Conservation (phyloP, 495 filamentous ascomycete species). For the Platismatia glauca region DNA sequence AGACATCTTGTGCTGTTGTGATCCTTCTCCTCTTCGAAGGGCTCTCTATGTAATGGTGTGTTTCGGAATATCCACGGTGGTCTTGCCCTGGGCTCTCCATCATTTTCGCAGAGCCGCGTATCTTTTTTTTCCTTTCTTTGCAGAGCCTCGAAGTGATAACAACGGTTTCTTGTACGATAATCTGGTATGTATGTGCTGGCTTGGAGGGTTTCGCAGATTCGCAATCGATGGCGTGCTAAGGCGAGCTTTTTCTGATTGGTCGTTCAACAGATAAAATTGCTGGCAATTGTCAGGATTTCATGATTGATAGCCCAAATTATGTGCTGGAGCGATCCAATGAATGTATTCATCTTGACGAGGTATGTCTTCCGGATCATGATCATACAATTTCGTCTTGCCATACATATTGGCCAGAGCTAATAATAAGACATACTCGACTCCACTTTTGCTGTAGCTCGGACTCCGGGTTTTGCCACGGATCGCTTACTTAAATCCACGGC, state of each 20-base stretch:
- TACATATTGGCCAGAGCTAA: no score
- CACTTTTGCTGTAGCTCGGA: no score
- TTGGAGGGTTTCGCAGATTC: conserved; percentile 13
- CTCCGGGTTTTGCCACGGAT: no score
- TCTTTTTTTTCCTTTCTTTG: not conserved
- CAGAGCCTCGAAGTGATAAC: not conserved
- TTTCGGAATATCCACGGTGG: not conserved
- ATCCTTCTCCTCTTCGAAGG: conserved; percentile 18
- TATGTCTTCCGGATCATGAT: no score
- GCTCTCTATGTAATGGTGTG: not conserved
- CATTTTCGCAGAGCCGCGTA: not conserved
- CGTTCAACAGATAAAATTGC: not conserved
- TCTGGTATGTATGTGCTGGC: not conserved
- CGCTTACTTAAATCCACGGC: no score
- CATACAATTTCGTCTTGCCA: no score
- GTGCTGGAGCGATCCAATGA: not conserved
- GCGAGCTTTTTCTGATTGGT: conserved; percentile 4
- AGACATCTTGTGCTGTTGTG: not conserved
- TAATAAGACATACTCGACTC: no score
- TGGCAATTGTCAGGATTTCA: not conserved
- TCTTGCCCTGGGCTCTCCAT: not conserved
- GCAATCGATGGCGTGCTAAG: conserved; percentile 26
- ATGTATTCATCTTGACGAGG: not conserved
- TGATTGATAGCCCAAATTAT: not conserved
- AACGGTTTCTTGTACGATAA: not conserved